Conservation (phyloP, 2,329 filamentous ascomycete species). For the Ascocoryne sarcoides region DNA sequence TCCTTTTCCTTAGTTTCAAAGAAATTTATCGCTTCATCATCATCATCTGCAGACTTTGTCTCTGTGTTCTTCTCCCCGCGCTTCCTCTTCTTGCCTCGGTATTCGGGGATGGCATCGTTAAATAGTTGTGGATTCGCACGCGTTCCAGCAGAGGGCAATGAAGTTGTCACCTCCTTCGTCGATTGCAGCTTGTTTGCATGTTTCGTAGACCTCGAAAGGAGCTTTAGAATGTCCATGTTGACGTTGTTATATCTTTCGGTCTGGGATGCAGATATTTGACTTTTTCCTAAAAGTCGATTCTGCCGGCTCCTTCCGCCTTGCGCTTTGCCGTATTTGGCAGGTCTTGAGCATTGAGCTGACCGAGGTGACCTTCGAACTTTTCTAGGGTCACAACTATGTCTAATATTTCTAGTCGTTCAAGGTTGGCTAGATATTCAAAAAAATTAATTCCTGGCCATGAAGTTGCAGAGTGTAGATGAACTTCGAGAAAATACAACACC, state of each 20-base stretch:
- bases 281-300: neutral
- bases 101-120: conserved; percentile 41
- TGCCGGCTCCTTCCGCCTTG: neutral
- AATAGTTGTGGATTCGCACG: conserved; percentile 61
- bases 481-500: neutral
- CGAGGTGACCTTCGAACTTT: no score
- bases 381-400: no score
- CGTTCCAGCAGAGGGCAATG: conserved; percentile 56
- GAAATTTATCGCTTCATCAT: conserved; percentile 40
- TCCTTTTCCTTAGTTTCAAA: conserved; percentile 41
- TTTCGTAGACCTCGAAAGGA: conserved; percentile 63
- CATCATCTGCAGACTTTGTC: conserved; percentile 28
- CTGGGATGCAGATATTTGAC: neutral
- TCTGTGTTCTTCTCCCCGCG: conserved; percentile 32
- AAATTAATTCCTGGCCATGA: no score
- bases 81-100: conserved; percentile 47
- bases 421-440: no score
- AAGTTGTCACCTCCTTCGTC: conserved; percentile 23
- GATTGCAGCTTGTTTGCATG: conserved; percentile 29
- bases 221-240: conserved; percentile 55
- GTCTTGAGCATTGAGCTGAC: no score
- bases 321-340: neutral
- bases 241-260: neutral
- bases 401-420: no score
- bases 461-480: neutral